These are phyloP conservation scores for Begonia loranthoides DNA, from an alignment of 306 rosid species.

Conservation along the genomic window DNA sequence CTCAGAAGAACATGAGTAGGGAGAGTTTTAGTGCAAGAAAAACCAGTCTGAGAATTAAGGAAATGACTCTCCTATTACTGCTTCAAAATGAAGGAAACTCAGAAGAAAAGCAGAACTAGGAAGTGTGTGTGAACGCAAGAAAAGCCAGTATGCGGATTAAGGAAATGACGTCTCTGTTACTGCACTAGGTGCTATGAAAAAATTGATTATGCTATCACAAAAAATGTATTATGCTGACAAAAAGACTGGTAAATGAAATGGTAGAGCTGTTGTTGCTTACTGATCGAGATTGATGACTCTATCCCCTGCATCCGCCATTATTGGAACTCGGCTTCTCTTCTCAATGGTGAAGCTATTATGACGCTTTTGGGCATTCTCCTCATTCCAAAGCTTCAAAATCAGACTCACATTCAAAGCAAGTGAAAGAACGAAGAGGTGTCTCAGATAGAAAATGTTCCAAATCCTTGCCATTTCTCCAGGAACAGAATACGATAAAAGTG, in stretches of 20 bases:
- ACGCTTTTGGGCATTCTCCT: slow-evolving; percentile 17
- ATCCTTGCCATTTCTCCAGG: slow-evolving; percentile 21
- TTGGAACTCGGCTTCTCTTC: slow-evolving; percentile 9
- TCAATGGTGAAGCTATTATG: neutral
- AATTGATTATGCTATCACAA: too few relatives aligned
- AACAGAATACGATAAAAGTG: neutral
- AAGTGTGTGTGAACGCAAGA: too few relatives aligned
- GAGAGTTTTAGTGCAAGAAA: too few relatives aligned
- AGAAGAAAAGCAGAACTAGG: too few relatives aligned
- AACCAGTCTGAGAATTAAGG: too few relatives aligned
- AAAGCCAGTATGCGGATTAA: too few relatives aligned
- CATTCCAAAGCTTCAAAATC: slow-evolving; percentile 24
- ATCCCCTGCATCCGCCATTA: slow-evolving; percentile 17
- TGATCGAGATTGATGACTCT: slow-evolving; percentile 55
- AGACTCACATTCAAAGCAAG: slow-evolving; percentile 58
- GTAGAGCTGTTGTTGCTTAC: slow-evolving; percentile 31
- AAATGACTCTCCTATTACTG: too few relatives aligned
- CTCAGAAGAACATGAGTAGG: too few relatives aligned
- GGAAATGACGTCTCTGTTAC: too few relatives aligned
- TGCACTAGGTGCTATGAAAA: too few relatives aligned
- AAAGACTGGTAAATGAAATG: neutral
- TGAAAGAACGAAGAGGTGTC: slow-evolving; percentile 45
- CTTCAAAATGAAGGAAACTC: too few relatives aligned
- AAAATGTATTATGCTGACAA: neutral
- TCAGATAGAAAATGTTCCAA: slow-evolving; percentile 18